phyloP scores from a whole-genome alignment of 495 filamentous ascomycete genomes.

The Annulohypoxylon nitens region DNA sequence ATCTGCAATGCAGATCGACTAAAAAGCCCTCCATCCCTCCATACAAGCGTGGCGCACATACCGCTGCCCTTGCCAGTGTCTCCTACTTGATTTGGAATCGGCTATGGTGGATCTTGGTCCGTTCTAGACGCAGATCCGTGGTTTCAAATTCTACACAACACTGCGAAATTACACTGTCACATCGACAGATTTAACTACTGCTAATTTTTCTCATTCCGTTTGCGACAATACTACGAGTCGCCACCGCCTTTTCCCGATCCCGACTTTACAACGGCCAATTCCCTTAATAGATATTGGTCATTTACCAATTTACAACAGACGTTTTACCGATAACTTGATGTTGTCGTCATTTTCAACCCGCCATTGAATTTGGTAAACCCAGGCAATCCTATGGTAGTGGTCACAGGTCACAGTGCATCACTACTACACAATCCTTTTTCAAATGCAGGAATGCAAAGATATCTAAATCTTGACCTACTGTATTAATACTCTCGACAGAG shows the following conservation, averaged over 20 bases:
- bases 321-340: not conserved
- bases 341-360: not conserved
- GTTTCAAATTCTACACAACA: slow-evolving; percentile 1
- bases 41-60: not conserved
- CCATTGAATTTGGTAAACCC: not conserved
- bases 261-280: not conserved
- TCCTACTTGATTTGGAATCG: slow-evolving; percentile 5
- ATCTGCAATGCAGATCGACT: slow-evolving; percentile 51
- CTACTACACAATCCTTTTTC: not conserved
- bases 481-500: slow-evolving; percentile 23
- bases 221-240: not conserved
- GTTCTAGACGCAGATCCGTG: not conserved
- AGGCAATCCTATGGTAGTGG: slow-evolving; percentile 4
- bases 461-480: slow-evolving; percentile 7
- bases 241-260: slow-evolving; percentile 9
- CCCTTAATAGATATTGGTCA: slow-evolving; percentile 1
- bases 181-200: slow-evolving; percentile 6
- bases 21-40: not conserved
- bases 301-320: not conserved
- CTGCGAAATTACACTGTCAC: slow-evolving; percentile 17
- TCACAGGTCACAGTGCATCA: slow-evolving; percentile 40
- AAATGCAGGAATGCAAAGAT: not conserved
- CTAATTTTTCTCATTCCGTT: slow-evolving; percentile 7
- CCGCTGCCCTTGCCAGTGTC: slow-evolving; percentile 6
- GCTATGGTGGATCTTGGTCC: slow-evolving; percentile 13